A percentile compares a stretch with the other conserved stretches of the same genome.
Evolutionary conservation across 2,329 filamentous ascomycete genomes (phyloP).

Genomic region (Nigrospora sphaerica): DNA sequence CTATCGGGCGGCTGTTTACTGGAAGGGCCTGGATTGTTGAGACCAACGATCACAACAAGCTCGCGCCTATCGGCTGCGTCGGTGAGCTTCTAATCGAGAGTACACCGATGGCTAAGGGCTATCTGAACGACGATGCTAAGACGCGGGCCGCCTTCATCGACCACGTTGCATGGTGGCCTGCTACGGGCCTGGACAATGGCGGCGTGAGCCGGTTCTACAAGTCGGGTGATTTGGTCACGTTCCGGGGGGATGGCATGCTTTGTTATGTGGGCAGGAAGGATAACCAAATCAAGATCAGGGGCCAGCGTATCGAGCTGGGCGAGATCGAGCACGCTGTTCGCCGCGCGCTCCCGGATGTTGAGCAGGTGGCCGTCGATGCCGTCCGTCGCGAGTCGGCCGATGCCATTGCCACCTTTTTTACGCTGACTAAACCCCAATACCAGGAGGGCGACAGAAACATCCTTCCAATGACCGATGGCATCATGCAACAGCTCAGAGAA

Average conservation of each 20-base stretch:
- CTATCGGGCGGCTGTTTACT: too few species aligned
- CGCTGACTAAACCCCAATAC: too few species aligned
- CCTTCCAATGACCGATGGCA: too few species aligned
- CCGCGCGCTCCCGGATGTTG: neutral
- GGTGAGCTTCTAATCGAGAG: slow-evolving; percentile 8
- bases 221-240: slow-evolving; percentile 14
- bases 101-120: slow-evolving; percentile 13
- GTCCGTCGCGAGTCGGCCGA: too few species aligned
- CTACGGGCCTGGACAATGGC: neutral
- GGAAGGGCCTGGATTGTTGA: slow-evolving; percentile 4
- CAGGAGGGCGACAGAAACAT: too few species aligned
- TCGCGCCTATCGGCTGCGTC: slow-evolving; percentile 1
- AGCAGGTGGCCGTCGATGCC: too few species aligned
- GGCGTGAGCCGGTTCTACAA: slow-evolving; percentile 6
- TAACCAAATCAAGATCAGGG: slow-evolving; percentile 29
- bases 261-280: slow-evolving; percentile 25
- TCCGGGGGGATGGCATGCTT: slow-evolving; percentile 17
- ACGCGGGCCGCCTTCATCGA: slow-evolving; percentile 13
- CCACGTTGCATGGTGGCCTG: slow-evolving; percentile 4
- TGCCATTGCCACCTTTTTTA: too few species aligned
- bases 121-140: slow-evolving; percentile 16
- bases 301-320: slow-evolving; percentile 32
- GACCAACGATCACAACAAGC: neutral
- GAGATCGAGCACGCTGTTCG: slow-evolving; percentile 23
- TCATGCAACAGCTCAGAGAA: too few species aligned